Evolutionary conservation across 2,329 filamentous ascomycete genomes (phyloP), one percentile per base, ranked within the genome.

Genomic region (Aspergillus udagawae): DNA sequence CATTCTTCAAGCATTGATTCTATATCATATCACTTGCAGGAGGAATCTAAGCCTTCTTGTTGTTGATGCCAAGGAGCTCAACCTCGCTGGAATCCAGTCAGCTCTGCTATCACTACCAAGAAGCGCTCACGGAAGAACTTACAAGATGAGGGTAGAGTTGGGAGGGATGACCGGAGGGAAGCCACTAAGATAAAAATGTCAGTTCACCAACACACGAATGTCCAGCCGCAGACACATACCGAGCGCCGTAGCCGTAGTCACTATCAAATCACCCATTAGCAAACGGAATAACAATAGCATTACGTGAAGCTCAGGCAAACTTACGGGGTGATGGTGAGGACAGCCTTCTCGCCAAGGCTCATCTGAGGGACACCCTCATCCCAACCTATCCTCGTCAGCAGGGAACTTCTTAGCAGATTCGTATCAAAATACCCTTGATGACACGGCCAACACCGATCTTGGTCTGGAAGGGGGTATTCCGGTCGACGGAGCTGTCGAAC

Each of bases 331-430:
- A 97, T 97, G 65, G 87, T 88, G 63, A 99, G 82, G 53, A 85
- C 90, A 54, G 91, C 87, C 80, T 90, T 93, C 83, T 97, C 93
- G 73, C 93, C 92, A 57, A 96, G 80, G 72, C 88, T 87, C 93
- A 99, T 97, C 71, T 85, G 80, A 52, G 80, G 78, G 53, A 97
- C 92, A 64, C 89, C 92, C 77, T 96, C 87, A 70, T 91, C 92
- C 91, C 85, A 95, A 66, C 86, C 90, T 66, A 27, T 23, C 29
- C 10, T 14, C 21, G 21, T 56, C 32, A 48, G 32, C 44, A 51
- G 8, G 38, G 9, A 14, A 12, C 44, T 27, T 23, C 20, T 23
- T 1, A 47, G 41, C 10, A 3, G 41, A 21, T 25, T 14, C 23
- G 8, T 3, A 45, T 14, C 41, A 66, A 64, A 76, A 63, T 82